Evolutionary conservation across 2,329 filamentous ascomycete species (phyloP), one percentile per base, ranked within the genome.

Genomic region (Mycosphaerelloides madeirae): DNA sequence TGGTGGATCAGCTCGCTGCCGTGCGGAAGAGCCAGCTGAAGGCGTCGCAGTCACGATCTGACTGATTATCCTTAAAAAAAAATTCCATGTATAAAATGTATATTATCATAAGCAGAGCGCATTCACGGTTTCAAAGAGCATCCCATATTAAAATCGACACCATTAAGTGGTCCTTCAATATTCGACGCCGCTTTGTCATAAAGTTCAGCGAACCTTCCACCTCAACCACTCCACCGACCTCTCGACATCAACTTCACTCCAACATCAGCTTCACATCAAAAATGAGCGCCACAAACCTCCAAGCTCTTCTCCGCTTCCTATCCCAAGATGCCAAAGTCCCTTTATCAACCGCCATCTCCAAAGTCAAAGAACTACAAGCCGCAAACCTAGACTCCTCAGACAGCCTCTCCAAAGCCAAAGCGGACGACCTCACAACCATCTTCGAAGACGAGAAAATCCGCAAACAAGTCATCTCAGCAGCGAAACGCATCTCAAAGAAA

Each of bases 311-410:
- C 28, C 74, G 78, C 11, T 81, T 82, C 51, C 64, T 81, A 18
- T 75, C 74, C 1, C 72, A 78, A 61, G 77, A 81, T 53, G 72
- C 72, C 22, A 80, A 78, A 56, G 52, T 81, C 0, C 74, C 78
- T 2, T 64, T 81, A 4, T 72, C 73, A 3, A 64, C 67, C 20
- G 78, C 77, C 9, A 75, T 81, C 61, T 58, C 68, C 42, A 79
- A 79, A 56, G 67, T 77, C 43, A 74, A 74, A 49, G 68, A 72
- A n/a, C 67, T 81, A 8, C 73, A 78, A 56, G 65, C 67, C 41
- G 71, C 70, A 16, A 65, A 68, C 44, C 64, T 80, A 16, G 49
- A 43, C 48, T 72, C 69, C 38, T 58, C 70, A 25, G 69, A 75
- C 18, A 61, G 67, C 20, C 67, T 81, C 12, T 66, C 76, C 11